These are phyloP conservation scores for Olyra latifolia DNA, from an alignment of 176 grass and related monocot genomes.

Conservation along the genomic window DNA sequence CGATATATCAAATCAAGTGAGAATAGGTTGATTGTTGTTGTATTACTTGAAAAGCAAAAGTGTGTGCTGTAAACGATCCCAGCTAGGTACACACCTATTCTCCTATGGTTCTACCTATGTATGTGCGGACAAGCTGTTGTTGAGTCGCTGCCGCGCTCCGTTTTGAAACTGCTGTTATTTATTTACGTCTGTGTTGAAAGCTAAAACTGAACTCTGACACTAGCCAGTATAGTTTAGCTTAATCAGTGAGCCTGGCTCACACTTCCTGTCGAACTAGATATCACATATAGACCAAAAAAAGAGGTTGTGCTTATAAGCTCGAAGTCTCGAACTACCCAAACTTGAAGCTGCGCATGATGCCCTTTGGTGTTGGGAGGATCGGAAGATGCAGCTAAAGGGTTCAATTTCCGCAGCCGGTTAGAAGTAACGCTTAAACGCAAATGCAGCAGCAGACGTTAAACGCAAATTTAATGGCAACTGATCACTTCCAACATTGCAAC, in stretches of 20 bases:
- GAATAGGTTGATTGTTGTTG: background rate
- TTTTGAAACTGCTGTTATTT: background rate
- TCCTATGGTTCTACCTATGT: background rate
- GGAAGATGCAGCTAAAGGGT: background rate
- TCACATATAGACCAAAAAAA: background rate
- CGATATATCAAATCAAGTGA: background rate
- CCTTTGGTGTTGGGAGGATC: background rate
- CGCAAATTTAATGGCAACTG: background rate
- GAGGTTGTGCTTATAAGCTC: background rate
- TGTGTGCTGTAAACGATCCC: background rate
- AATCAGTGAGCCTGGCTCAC: background rate
- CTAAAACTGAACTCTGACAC: background rate
- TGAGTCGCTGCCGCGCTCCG: background rate
- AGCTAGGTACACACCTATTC: background rate
- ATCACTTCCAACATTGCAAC: constrained; percentile 10
- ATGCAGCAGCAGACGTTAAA: background rate
- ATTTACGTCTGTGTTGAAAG: background rate
- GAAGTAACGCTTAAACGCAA: background rate
- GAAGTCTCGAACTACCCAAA: background rate
- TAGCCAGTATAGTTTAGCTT: background rate
- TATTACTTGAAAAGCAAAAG: background rate
- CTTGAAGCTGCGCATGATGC: background rate
- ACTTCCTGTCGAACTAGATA: background rate
- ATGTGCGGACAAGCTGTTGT: background rate
- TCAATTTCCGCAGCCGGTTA: background rate